Conservation (phyloP, 2,329 filamentous ascomycete genomes). For the Hirsutella rhossiliensis region DNA sequence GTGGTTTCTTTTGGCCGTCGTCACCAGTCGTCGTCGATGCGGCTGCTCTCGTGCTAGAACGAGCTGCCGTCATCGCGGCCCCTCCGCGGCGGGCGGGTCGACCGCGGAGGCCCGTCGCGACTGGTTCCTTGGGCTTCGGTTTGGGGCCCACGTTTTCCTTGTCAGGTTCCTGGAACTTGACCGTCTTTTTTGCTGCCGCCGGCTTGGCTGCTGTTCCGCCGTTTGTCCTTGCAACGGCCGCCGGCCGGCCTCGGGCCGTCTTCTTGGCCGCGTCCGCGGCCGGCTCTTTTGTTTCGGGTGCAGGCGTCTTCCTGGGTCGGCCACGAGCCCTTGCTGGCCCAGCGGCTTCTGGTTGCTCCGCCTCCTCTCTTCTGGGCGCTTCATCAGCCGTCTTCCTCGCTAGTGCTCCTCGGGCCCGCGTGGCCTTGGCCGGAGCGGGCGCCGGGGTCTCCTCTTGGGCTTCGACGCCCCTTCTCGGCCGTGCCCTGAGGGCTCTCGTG, state of each 20-base stretch:
- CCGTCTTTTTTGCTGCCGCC: slow-evolving; percentile 42
- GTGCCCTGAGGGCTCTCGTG: slow-evolving; percentile 28
- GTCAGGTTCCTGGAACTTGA: slow-evolving; percentile 52
- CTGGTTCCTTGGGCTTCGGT: slow-evolving; percentile 22
- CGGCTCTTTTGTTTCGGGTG: slow-evolving; percentile 8
- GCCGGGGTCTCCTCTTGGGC: slow-evolving; percentile 8
- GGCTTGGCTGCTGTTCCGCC: slow-evolving; percentile 25
- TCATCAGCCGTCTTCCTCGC: slow-evolving; percentile 14
- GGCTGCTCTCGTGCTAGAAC: slow-evolving; percentile 11
- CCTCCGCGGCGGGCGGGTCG: slow-evolving; percentile 32
- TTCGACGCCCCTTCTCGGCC: slow-evolving; percentile 28
- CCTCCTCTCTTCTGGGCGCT: slow-evolving; percentile 1
- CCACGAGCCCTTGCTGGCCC: slow-evolving; percentile 26
- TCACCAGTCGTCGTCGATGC: slow-evolving; percentile 12
- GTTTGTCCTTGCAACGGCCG: slow-evolving; percentile 17
- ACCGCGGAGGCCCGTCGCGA: slow-evolving; percentile 22
- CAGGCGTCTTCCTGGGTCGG: slow-evolving; percentile 28
- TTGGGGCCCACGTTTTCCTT: slow-evolving; percentile 48
- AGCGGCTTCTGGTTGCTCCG: slow-evolving; percentile 12
- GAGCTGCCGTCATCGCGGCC: slow-evolving; percentile 19
- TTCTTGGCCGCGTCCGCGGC: slow-evolving; percentile 18
- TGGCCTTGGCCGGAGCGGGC: slow-evolving; percentile 12
- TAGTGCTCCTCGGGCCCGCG: slow-evolving; percentile 13
- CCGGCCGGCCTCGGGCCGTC: slow-evolving; percentile 14
- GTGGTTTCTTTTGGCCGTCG: slow-evolving; percentile 29